Conservation (phyloP, 192 early-diverging fungal genomes). For the Linnemannia zychae region DNA sequence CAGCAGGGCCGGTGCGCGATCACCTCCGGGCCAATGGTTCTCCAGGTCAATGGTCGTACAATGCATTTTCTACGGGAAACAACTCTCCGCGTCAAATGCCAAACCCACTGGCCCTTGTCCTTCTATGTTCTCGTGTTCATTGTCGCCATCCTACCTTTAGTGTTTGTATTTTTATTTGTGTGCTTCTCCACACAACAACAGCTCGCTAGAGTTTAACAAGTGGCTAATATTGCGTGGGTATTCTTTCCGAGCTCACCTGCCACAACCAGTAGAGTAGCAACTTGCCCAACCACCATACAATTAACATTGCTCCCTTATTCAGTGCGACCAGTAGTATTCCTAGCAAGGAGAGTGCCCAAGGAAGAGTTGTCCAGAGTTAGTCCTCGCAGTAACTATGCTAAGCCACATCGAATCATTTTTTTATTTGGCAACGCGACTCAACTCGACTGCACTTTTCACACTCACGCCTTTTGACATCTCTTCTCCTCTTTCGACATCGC, state of each 20-base stretch:
- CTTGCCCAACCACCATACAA: not conserved
- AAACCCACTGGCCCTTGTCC: not conserved
- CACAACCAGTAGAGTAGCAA: not conserved
- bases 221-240: not conserved
- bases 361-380: too few species aligned
- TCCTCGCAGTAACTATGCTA: too few species aligned
- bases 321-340: too few species aligned
- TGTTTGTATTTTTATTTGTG: not conserved
- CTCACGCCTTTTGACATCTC: not conserved
- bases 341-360: too few species aligned
- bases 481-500: not conserved
- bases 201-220: not conserved
- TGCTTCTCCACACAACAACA: not conserved
- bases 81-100: not conserved
- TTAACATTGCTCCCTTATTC: too few species aligned
- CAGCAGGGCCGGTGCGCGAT: not conserved
- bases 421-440: not conserved
- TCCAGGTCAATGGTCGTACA: not conserved
- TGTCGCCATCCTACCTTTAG: not conserved
- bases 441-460: not conserved
- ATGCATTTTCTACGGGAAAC: not conserved
- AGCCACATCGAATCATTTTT: not conserved
- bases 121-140: not conserved
- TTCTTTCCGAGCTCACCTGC: not conserved
- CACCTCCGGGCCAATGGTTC: not conserved